Evolutionary conservation across 2,329 filamentous ascomycete species (phyloP).

Genomic region (Penicillium sp.): DNA sequence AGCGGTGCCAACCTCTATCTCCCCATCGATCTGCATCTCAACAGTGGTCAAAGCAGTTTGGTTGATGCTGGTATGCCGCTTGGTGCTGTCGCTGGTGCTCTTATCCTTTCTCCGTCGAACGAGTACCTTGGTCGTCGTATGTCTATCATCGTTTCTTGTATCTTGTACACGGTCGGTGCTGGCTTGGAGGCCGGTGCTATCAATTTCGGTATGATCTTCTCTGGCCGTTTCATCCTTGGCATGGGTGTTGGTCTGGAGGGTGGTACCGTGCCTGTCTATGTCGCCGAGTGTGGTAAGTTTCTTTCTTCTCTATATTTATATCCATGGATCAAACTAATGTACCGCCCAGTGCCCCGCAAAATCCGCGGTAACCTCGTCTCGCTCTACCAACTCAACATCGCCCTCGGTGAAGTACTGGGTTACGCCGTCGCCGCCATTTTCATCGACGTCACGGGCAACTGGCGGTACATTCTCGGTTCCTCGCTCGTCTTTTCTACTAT

Average conservation of each 20-base stretch:
- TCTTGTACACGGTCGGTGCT: conserved; percentile 66
- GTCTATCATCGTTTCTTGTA: conserved; percentile 64
- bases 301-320: not conserved
- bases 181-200: conserved; percentile 64
- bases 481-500: conserved; percentile 66
- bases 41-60: conserved; percentile 53
- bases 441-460: conserved; percentile 63
- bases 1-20: conserved; percentile 63
- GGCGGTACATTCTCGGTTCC: conserved; percentile 69
- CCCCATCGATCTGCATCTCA: conserved; percentile 55
- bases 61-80: conserved; percentile 68
- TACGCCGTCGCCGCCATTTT: conserved; percentile 71
- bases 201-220: conserved; percentile 67
- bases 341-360: conserved; percentile 52
- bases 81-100: conserved; percentile 65
- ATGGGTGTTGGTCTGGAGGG: conserved; percentile 68
- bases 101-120: conserved; percentile 63
- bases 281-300: conserved; percentile 54
- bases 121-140: conserved; percentile 63
- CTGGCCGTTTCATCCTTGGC: conserved; percentile 64
- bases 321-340: conserved; percentile 33
- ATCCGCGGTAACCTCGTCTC: conserved; percentile 69
- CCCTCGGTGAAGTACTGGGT: conserved; percentile 67
- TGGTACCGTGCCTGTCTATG: conserved; percentile 69
- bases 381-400: conserved; percentile 72